Conservation (phyloP, 164 flowering plant species). For the Dillenia turbinata region DNA sequence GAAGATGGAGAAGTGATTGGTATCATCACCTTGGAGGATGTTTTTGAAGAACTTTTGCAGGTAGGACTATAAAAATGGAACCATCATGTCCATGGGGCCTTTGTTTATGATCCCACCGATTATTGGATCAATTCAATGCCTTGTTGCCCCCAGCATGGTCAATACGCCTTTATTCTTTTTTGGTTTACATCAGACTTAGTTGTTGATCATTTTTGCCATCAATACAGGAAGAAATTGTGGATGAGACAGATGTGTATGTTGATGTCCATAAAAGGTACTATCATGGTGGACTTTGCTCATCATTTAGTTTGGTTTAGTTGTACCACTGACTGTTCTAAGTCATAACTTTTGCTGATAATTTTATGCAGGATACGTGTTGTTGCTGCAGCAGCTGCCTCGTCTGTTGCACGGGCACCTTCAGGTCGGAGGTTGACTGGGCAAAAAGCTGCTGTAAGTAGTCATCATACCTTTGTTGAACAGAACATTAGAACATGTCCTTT, state of each 20-base stretch:
- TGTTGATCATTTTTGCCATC: neutral
- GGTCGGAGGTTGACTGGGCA: constrained; percentile 39
- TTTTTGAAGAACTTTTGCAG: constrained; percentile 39
- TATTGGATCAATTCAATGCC: neutral
- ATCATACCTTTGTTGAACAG: neutral
- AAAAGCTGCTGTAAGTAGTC: constrained; percentile 29
- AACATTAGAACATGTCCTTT: neutral
- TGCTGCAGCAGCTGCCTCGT: constrained; percentile 68
- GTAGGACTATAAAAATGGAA: constrained; percentile 6
- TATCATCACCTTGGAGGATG: constrained; percentile 96
- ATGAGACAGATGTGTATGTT: constrained; percentile 66
- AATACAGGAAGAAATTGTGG: constrained; percentile 72
- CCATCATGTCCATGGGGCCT: neutral
- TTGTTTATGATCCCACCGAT: neutral
- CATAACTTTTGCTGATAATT: neutral
- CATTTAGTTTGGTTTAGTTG: neutral
- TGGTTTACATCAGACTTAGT: neutral
- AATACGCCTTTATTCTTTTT: neutral
- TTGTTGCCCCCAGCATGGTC: neutral
- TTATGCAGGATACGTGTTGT: constrained; percentile 59
- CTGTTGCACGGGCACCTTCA: constrained; percentile 62
- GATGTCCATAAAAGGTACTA: constrained; percentile 65
- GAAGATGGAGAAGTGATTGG: constrained; percentile 97
- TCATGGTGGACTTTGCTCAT: neutral
- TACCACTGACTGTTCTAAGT: neutral